A percentile compares a stretch with the other conserved stretches of the same genome.
Conservation (phyloP, 352 stramenopile genomes). For the Globisporangium apiculatum region DNA sequence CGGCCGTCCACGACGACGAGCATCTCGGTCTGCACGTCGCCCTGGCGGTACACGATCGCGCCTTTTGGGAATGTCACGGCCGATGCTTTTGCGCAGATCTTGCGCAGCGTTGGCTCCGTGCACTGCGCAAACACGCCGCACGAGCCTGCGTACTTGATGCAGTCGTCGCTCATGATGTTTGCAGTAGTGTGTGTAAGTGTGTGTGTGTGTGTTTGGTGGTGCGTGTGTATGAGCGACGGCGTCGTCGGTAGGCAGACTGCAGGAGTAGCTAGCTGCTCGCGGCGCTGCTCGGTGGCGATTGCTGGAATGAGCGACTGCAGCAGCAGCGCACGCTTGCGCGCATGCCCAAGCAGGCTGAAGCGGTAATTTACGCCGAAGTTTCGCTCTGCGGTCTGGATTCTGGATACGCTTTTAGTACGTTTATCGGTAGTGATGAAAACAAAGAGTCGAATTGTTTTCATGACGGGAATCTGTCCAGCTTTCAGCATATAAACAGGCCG, state of each 20-base stretch:
- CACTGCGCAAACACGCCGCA: conserved; percentile 80
- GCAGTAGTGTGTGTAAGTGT: neutral
- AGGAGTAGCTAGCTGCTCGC: conserved; percentile 1
- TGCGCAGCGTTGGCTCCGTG: conserved; percentile 71
- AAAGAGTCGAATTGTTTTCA: neutral
- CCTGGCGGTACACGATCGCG: conserved; percentile 72
- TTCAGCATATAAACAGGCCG: neutral
- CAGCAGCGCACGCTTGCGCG: neutral
- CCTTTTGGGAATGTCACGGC: conserved; percentile 68
- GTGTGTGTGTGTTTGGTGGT: neutral
- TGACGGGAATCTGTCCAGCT: neutral
- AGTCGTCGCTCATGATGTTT: conserved; percentile 46
- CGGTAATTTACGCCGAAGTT: too few species aligned
- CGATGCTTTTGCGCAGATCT: conserved; percentile 60
- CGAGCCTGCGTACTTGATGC: conserved; percentile 48
- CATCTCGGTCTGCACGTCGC: conserved; percentile 74
- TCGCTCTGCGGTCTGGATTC: too few species aligned
- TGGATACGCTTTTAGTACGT: neutral
- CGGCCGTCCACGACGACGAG: conserved; percentile 61
- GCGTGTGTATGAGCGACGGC: neutral
- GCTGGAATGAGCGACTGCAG: neutral
- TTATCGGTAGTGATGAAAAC: neutral
- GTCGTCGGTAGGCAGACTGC: too few species aligned
- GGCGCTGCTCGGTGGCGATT: conserved; percentile 1
- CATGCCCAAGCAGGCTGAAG: too few species aligned